Percentiles rank a stretch among this genome's conserved stretches.
Evolutionary conservation across 768 basidiomycete species (phyloP).

Genomic region (Pleurotus djamor): DNA sequence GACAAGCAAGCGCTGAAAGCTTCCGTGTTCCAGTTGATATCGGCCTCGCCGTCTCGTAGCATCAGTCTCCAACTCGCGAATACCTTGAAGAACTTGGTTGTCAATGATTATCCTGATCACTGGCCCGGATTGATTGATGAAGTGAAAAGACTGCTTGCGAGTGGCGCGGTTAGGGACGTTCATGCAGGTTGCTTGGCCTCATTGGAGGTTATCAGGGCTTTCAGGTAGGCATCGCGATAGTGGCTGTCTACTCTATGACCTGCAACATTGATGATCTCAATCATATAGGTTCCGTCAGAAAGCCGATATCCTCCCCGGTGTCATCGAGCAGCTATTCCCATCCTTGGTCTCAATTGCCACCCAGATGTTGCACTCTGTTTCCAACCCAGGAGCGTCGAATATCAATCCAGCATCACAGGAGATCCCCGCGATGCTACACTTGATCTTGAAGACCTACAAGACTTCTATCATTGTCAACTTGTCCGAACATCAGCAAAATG

Average conservation of each 20-base stretch:
- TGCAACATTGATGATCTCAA: background rate
- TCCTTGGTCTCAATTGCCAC: conserved; percentile 72
- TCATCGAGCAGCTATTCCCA: conserved; percentile 70
- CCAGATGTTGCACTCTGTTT: conserved; percentile 46
- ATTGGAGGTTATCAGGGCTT: conserved; percentile 76
- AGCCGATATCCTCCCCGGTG: conserved; percentile 51
- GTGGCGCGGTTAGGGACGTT: conserved; percentile 67
- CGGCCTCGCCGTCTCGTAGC: conserved; percentile 58
- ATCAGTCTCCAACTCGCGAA: conserved; percentile 78
- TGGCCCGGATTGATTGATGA: conserved; percentile 75
- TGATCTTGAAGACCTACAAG: conserved; percentile 87
- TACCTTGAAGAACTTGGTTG: conserved; percentile 69
- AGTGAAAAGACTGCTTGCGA: conserved; percentile 61
- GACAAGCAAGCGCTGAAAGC: conserved; percentile 76
- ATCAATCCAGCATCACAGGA: conserved; percentile 43
- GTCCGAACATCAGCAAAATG: conserved; percentile 68
- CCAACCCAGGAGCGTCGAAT: conserved; percentile 51
- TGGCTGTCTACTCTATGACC: too few relatives aligned
- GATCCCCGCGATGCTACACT: conserved; percentile 80
- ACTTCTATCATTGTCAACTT: conserved; percentile 77
- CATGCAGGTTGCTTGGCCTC: conserved; percentile 79
- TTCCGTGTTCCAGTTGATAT: conserved; percentile 67
- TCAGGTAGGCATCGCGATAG: conserved; percentile 44
- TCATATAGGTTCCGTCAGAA: conserved; percentile 65
- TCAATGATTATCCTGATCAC: conserved; percentile 73